Conservation (phyloP, 1,284 basidiomycete species). For the Ceratobasidium theobromae region DNA sequence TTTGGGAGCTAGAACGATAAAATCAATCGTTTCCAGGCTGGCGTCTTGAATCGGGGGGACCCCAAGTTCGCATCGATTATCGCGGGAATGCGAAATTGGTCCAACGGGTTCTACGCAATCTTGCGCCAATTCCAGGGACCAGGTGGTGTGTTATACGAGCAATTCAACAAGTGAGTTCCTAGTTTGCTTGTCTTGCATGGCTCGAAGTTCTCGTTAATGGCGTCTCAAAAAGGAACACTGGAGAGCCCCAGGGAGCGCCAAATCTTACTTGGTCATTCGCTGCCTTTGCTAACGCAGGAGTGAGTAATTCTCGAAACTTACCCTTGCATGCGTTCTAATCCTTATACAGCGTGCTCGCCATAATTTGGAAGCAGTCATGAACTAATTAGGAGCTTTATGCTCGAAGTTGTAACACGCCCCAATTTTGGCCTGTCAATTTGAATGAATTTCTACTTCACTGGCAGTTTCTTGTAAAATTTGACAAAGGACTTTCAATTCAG, state of each 20-base stretch:
- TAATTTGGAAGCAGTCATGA: neutral
- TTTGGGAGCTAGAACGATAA: neutral
- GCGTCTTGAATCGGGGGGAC: slow-evolving; percentile 11
- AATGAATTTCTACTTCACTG: too few species aligned
- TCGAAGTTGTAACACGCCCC: neutral
- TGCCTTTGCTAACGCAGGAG: slow-evolving; percentile 40
- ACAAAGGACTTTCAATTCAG: too few species aligned
- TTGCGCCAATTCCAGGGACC: slow-evolving; percentile 38
- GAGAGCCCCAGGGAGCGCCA: slow-evolving; percentile 42
- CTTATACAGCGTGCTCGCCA: slow-evolving; percentile 19
- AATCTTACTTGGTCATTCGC: slow-evolving; percentile 49
- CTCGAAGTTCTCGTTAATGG: neutral
- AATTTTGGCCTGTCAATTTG: too few species aligned
- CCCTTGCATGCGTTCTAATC: neutral
- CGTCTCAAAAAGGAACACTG: slow-evolving; percentile 36
- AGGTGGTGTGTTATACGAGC: slow-evolving; percentile 46
- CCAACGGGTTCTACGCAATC: slow-evolving; percentile 43
- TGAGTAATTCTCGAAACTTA: neutral
- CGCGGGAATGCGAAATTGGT: slow-evolving; percentile 39
- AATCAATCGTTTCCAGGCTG: neutral
- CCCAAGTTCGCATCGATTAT: slow-evolving; percentile 38
- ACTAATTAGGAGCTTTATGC: neutral
- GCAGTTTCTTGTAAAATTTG: too few species aligned
- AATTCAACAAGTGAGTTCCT: slow-evolving; percentile 44
- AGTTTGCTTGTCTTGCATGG: neutral